Conservation (phyloP, 2,329 filamentous ascomycete species). For the Exophiala dermatitidis region DNA sequence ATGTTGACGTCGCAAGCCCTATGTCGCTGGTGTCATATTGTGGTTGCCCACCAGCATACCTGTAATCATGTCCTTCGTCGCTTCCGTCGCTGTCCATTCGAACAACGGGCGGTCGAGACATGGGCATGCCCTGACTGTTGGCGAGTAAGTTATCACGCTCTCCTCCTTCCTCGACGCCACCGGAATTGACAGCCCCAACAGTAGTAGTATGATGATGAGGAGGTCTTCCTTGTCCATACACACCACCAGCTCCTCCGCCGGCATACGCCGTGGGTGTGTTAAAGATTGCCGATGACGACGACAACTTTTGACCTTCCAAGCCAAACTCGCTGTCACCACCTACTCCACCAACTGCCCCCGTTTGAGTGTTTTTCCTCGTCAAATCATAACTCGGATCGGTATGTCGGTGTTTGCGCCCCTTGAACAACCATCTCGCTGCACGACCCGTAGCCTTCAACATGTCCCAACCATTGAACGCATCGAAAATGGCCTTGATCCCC, state of each 20-base stretch:
- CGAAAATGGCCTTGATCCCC: constrained; percentile 58
- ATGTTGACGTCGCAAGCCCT: constrained; percentile 17
- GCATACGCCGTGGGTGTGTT: constrained; percentile 7
- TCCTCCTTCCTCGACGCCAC: constrained; percentile 25
- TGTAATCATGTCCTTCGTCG: constrained; percentile 2
- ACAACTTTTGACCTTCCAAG: constrained; percentile 13
- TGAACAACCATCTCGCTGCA: constrained; percentile 71
- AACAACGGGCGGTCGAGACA: constrained; percentile 9
- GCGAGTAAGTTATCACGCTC: constrained; percentile 37
- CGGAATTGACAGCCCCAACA: background rate
- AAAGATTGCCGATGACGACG: background rate
- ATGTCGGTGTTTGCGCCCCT: constrained; percentile 53
- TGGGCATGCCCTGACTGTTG: constrained; percentile 35
- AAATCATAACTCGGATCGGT: constrained; percentile 36
- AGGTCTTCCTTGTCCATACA: background rate
- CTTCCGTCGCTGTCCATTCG: constrained; percentile 4
- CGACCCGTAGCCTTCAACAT: constrained; percentile 71
- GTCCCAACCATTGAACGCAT: constrained; percentile 76
- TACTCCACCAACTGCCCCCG: background rate
- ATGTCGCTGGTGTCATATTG: constrained; percentile 15
- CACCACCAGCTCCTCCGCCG: constrained; percentile 1
- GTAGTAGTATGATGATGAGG: constrained; percentile 6
- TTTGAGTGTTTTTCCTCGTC: constrained; percentile 15
- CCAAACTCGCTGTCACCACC: constrained; percentile 1
- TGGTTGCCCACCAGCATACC: background rate